These are phyloP conservation scores for Stereocaulon alpinum DNA, from an alignment of 495 filamentous ascomycete genomes.

Conservation along the genomic window DNA sequence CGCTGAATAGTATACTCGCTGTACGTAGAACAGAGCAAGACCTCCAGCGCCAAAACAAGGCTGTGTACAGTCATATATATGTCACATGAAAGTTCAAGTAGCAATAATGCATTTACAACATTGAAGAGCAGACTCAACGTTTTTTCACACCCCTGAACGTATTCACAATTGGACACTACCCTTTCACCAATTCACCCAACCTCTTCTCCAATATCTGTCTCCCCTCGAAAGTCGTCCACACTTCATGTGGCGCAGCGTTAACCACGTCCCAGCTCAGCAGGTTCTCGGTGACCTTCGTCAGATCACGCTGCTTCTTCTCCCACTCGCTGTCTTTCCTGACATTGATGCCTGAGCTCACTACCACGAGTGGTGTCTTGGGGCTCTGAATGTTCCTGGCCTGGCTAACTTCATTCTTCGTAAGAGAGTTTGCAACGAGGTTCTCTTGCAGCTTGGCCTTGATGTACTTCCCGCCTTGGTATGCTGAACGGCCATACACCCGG, in stretches of 20 bases:
- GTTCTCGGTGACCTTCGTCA: slow-evolving; percentile 67
- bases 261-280: slow-evolving; percentile 81
- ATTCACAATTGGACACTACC: not conserved
- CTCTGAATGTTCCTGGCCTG: slow-evolving; percentile 68
- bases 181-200: slow-evolving; percentile 46
- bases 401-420: slow-evolving; percentile 71
- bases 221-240: slow-evolving; percentile 67
- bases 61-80: not conserved
- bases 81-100: not conserved
- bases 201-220: slow-evolving; percentile 59
- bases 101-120: not conserved
- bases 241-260: slow-evolving; percentile 69
- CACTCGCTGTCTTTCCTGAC: slow-evolving; percentile 51
- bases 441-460: slow-evolving; percentile 90
- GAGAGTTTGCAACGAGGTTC: slow-evolving; percentile 70
- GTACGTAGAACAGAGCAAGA: not conserved
- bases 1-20: not conserved
- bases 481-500: slow-evolving; percentile 64
- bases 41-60: slow-evolving; percentile 1
- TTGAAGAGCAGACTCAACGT: too few species aligned
- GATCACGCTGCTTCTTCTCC: slow-evolving; percentile 69
- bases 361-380: slow-evolving; percentile 56
- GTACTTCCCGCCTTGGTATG: slow-evolving; percentile 68
- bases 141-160: too few species aligned
- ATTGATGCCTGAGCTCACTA: slow-evolving; percentile 74